Evolutionary conservation across 2,329 filamentous ascomycete species (phyloP).

Genomic region (Hypoxylon rubiginosum): DNA sequence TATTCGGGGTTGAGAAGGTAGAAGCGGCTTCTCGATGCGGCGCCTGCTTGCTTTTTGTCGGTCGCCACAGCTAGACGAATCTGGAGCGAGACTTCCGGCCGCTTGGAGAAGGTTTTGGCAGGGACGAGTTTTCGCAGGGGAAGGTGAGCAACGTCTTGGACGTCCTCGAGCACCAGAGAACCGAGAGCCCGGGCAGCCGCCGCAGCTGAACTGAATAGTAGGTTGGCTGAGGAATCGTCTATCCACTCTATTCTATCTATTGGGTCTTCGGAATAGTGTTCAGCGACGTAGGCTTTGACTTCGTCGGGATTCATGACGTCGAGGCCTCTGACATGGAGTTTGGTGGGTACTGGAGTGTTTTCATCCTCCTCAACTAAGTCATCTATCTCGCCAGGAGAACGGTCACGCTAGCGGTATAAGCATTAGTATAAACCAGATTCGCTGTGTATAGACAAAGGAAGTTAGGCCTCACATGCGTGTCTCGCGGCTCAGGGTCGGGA

Average conservation of each 20-base stretch:
- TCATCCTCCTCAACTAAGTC: constrained; percentile 55
- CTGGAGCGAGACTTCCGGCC: constrained; percentile 77
- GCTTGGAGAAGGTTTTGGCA: constrained; percentile 76
- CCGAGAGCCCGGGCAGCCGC: constrained; percentile 67
- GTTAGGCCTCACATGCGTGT: constrained; percentile 48
- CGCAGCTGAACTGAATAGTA: constrained; percentile 76
- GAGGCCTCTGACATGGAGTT: constrained; percentile 87
- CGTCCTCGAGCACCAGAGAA: constrained; percentile 65
- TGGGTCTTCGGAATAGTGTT: constrained; percentile 71
- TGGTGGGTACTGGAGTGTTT: constrained; percentile 63
- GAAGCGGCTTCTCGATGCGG: constrained; percentile 86
- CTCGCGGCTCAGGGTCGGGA: constrained; percentile 49
- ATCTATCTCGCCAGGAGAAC: constrained; percentile 58
- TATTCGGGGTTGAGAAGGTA: constrained; percentile 93
- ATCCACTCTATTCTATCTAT: constrained; percentile 88
- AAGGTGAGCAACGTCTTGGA: constrained; percentile 67
- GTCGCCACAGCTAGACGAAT: constrained; percentile 79
- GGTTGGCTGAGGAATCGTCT: constrained; percentile 90
- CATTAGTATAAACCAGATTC: constrained; percentile 29
- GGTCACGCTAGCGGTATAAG: constrained; percentile 49
- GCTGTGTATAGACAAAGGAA: neutral
- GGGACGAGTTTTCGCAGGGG: constrained; percentile 74
- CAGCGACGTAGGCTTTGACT: constrained; percentile 79
- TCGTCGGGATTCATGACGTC: constrained; percentile 85
- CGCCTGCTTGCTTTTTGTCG: constrained; percentile 85